Evolutionary conservation across 1,284 basidiomycete species (phyloP), one percentile per base, ranked within the genome.

Genomic region (Testicularia cyperi): DNA sequence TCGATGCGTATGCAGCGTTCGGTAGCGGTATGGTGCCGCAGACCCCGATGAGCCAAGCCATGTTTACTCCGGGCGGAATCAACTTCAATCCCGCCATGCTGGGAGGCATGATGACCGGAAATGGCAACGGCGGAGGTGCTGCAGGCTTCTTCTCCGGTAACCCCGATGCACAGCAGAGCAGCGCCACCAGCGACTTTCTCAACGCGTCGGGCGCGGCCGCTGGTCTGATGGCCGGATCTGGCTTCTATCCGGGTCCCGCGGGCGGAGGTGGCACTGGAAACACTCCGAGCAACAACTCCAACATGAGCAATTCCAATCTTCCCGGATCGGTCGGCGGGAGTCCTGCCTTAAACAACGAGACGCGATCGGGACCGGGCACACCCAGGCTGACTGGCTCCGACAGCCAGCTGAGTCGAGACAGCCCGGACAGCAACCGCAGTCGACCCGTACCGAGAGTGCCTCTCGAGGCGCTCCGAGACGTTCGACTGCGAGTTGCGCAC

Each of bases 401-500:
- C n/a, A n/a, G n/a, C n/a, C n/a, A n/a, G n/a, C n/a, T n/a, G n/a
- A n/a, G n/a, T n/a, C n/a, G n/a, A n/a, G n/a, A n/a, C n/a, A n/a
- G n/a, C n/a, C n/a, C n/a, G n/a, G n/a, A n/a, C n/a, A n/a, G n/a
- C n/a, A n/a, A n/a, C n/a, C n/a, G n/a, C n/a, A n/a, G n/a, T n/a
- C n/a, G n/a, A n/a, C n/a, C n/a, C n/a, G n/a, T n/a, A n/a, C n/a
- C n/a, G n/a, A n/a, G n/a, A n/a, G n/a, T n/a, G n/a, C n/a, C n/a
- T n/a, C 38, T 43, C n/a, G 44, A 51, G 21, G 24, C 32, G 10
- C 16, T 38, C 12, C 32, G 23, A 2, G 20, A 25, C 0, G 3
- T 47, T 12, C 48, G 44, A 9, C 33, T 38, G 22, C 58, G 53
- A 4, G 28, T n/a, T 21, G 47, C 40, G 7, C 47, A 53, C 7